Conservation (phyloP, 306 rosid species). For the Comarum palustre region DNA sequence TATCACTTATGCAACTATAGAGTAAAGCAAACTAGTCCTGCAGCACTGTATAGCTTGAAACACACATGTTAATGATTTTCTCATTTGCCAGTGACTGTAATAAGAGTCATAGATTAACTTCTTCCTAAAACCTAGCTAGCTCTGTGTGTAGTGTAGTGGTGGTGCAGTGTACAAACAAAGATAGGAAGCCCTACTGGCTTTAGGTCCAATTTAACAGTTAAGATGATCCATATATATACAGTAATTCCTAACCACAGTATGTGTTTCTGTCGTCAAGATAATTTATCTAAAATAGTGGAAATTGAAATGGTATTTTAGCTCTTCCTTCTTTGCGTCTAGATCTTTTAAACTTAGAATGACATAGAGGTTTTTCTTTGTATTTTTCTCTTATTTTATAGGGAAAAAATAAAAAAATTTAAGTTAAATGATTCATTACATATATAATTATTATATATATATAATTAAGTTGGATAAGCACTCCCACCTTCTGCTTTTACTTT, state of each 20-base stretch:
- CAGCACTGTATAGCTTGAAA: no score
- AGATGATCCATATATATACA: background rate
- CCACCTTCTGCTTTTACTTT: background rate
- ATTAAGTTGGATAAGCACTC: background rate
- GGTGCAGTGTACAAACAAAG: background rate
- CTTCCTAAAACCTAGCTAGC: background rate
- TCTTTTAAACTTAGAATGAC: no score
- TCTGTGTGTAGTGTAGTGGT: background rate
- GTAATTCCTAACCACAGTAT: background rate
- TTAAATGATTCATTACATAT: background rate
- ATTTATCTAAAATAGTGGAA: no score
- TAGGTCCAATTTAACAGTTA: background rate
- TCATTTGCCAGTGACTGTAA: background rate
- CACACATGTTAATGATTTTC: background rate
- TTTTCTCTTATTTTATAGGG: no score
- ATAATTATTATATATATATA: no score
- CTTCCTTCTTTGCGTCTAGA: no score
- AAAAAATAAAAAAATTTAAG: no score
- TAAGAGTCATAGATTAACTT: background rate
- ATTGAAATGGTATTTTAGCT: no score
- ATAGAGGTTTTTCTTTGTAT: no score
- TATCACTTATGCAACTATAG: background rate
- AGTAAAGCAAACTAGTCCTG: no score
- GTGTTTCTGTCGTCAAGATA: no score
- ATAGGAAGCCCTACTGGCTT: background rate